These are phyloP conservation scores for Thelonectria blattea DNA, from an alignment of 2,329 filamentous ascomycete species.

Conservation along the genomic window DNA sequence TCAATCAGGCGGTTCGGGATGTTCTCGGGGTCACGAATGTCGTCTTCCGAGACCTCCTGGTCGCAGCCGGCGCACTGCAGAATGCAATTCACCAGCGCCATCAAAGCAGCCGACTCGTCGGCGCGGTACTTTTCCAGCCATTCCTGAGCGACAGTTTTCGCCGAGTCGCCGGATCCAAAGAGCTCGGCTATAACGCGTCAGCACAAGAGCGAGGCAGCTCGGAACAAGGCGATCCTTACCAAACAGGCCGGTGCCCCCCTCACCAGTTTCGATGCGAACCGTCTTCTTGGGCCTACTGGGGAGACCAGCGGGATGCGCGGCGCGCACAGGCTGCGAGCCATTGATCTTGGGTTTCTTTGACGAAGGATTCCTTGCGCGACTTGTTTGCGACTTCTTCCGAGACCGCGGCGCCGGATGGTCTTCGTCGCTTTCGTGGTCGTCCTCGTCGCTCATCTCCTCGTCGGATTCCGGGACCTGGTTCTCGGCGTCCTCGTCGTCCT, in stretches of 20 bases:
- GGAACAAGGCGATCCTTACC: constrained; percentile 47
- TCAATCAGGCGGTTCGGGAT: constrained; percentile 79
- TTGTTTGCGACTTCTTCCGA: constrained; percentile 50
- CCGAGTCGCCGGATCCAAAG: constrained; percentile 63
- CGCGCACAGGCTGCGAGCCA: constrained; percentile 51
- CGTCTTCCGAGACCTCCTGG: constrained; percentile 76
- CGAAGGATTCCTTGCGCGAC: constrained; percentile 61
- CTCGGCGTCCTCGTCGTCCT: constrained; percentile 51
- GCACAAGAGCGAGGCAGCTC: constrained; percentile 18
- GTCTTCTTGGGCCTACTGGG: constrained; percentile 63
- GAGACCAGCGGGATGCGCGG: constrained; percentile 50
- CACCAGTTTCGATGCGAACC: constrained; percentile 57
- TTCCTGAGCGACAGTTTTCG: constrained; percentile 62
- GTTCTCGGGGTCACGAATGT: constrained; percentile 90
- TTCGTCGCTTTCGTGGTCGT: constrained; percentile 55
- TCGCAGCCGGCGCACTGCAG: constrained; percentile 80
- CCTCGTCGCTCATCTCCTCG: constrained; percentile 52
- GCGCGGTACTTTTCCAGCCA: constrained; percentile 66
- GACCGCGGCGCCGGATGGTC: constrained; percentile 47
- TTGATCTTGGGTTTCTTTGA: constrained; percentile 70
- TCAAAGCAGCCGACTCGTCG: constrained; percentile 60
- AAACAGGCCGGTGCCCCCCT: constrained; percentile 61
- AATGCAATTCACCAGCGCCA: constrained; percentile 71
- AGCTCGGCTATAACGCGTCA: constrained; percentile 59
- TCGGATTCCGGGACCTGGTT: constrained; percentile 56